Percentiles rank a stretch among this genome's conserved stretches.
Conservation (phyloP, 1,139 yeast genomes). For the Debaryomyces singareniensis region DNA sequence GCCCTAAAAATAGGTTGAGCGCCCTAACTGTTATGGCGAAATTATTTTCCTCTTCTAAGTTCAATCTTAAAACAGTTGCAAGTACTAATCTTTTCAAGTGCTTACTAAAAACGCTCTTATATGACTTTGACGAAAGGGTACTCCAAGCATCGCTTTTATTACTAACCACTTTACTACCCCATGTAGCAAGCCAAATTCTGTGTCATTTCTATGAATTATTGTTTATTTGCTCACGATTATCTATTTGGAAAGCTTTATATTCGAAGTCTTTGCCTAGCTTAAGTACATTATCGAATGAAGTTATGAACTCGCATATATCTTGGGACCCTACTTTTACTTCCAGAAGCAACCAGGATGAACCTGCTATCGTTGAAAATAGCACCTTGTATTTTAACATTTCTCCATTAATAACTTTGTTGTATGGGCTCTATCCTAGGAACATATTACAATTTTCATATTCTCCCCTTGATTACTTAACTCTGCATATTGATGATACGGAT, state of each 20-base stretch:
- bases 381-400: not conserved
- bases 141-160: not conserved
- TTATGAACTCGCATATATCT: no score
- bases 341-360: no score
- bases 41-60: not conserved
- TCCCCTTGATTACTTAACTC: no score
- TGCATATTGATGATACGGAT: no score
- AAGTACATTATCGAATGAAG: not conserved
- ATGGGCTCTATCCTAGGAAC: not conserved
- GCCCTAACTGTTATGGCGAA: not conserved
- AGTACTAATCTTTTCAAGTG: not conserved
- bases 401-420: not conserved
- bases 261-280: not conserved
- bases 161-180: not conserved
- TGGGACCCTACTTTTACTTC: not conserved
- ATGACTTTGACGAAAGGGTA: not conserved
- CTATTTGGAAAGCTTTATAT: not conserved
- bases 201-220: not conserved
- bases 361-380: not conserved
- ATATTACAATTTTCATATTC: not conserved
- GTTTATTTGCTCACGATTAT: not conserved
- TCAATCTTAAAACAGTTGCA: not conserved
- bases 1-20: not conserved
- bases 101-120: not conserved
- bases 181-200: not conserved